Conservation (phyloP, 2,329 filamentous ascomycete genomes). For the Monosporascus sp. region DNA sequence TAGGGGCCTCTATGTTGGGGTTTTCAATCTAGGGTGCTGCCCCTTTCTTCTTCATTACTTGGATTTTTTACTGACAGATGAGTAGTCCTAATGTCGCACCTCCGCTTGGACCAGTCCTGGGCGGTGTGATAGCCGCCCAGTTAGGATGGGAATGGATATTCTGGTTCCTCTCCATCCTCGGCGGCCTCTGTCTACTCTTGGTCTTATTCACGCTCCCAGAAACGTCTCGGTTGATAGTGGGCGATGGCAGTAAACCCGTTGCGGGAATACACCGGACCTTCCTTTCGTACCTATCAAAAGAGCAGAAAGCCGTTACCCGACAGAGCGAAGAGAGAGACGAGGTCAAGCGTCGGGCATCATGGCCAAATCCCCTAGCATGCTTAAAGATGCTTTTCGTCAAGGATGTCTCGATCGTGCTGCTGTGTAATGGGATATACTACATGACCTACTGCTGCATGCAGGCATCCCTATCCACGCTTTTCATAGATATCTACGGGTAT, state of each 20-base stretch:
- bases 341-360: neutral
- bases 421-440: constrained; percentile 20
- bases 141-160: constrained; percentile 44
- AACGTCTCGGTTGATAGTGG: constrained; percentile 14
- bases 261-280: constrained; percentile 7
- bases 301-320: neutral
- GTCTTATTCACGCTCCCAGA: constrained; percentile 35
- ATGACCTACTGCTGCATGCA: constrained; percentile 15
- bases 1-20: constrained; percentile 45
- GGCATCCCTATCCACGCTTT: constrained; percentile 15
- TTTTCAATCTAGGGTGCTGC: constrained; percentile 23
- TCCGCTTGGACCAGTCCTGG: constrained; percentile 36
- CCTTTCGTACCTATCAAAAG: neutral
- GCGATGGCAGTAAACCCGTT: constrained; percentile 7
- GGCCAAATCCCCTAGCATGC: constrained; percentile 11
- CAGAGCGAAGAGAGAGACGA: neutral
- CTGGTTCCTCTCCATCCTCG: constrained; percentile 40
- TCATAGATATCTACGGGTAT: constrained; percentile 16
- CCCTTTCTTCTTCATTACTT: neutral
- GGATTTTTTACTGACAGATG: constrained; percentile 11
- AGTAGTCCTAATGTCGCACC: constrained; percentile 27
- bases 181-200: constrained; percentile 27
- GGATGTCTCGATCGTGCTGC: constrained; percentile 6
- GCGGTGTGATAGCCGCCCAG: constrained; percentile 40
- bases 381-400: constrained; percentile 6